Percentiles rank a stretch among this genome's conserved stretches.
Evolutionary conservation across 345 rosid genomes (phyloP).

Genomic region (Populus alba): DNA sequence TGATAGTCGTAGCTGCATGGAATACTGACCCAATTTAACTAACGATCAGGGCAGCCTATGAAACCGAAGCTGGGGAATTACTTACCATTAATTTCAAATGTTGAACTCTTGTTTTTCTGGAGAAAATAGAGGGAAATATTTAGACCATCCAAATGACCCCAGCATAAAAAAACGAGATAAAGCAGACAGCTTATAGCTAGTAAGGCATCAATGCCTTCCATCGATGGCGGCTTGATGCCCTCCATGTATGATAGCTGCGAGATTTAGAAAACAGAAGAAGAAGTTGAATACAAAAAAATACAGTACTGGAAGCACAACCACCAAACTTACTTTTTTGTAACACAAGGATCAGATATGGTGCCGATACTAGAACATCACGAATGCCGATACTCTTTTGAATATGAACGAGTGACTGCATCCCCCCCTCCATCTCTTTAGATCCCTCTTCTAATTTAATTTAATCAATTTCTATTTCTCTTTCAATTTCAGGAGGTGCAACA

Average conservation of each 20-base stretch:
- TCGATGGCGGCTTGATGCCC: conserved; percentile 51
- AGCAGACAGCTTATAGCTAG: conserved; percentile 32
- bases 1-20: conserved; percentile 27
- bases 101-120: conserved; percentile 42
- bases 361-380: no score
- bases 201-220: conserved; percentile 62
- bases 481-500: no score
- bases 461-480: no score
- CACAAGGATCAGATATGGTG: no score
- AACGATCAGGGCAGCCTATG: neutral
- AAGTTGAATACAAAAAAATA: neutral
- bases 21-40: conserved; percentile 9
- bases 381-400: conserved; percentile 63
- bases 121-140: neutral
- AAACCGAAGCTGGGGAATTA: conserved; percentile 4
- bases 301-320: neutral
- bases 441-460: neutral
- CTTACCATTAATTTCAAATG: conserved; percentile 52
- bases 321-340: no score
- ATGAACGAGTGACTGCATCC: conserved; percentile 15
- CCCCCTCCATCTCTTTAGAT: conserved; percentile 41
- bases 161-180: neutral
- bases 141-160: neutral
- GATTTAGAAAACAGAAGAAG: neutral
- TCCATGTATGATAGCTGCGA: conserved; percentile 42